Evolutionary conservation across 1,284 basidiomycete species (phyloP).

Genomic region (Ganoderma lucidum): DNA sequence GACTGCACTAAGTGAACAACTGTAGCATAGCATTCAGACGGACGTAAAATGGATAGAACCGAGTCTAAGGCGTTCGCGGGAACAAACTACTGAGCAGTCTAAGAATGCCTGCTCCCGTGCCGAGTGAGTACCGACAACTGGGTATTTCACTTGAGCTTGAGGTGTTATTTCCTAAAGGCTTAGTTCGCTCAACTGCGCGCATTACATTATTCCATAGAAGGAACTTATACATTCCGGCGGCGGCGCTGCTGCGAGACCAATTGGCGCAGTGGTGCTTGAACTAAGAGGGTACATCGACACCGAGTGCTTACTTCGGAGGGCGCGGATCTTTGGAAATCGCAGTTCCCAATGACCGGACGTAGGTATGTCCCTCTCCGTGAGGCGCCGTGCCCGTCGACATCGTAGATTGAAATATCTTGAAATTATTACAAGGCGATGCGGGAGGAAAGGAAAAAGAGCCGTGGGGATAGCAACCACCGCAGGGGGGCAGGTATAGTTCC

Average conservation of each 20-base stretch:
- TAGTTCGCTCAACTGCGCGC: not conserved
- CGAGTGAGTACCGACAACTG: not conserved
- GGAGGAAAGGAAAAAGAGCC: not conserved
- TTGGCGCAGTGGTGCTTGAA: not conserved
- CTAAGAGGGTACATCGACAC: not conserved
- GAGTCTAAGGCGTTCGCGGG: not conserved
- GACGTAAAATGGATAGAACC: not conserved
- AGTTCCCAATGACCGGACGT: not conserved
- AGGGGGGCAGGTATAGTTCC: not conserved
- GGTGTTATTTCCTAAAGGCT: not conserved
- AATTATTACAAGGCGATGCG: slow-evolving; percentile 6
- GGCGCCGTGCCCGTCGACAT: slow-evolving; percentile 6
- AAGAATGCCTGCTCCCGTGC: not conserved
- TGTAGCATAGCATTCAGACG: slow-evolving; percentile 1
- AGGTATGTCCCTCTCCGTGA: not conserved
- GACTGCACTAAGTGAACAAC: not conserved
- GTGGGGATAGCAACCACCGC: not conserved
- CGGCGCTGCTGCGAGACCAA: not conserved
- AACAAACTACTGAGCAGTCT: not conserved
- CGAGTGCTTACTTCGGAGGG: not conserved
- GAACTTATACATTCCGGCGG: not conserved
- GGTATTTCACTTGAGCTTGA: not conserved
- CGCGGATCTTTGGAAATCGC: not conserved
- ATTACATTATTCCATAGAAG: not conserved
- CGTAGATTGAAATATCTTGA: slow-evolving; percentile 8